Evolutionary conservation across 768 basidiomycete genomes (phyloP).

Genomic region (Boletus reticuloceps): DNA sequence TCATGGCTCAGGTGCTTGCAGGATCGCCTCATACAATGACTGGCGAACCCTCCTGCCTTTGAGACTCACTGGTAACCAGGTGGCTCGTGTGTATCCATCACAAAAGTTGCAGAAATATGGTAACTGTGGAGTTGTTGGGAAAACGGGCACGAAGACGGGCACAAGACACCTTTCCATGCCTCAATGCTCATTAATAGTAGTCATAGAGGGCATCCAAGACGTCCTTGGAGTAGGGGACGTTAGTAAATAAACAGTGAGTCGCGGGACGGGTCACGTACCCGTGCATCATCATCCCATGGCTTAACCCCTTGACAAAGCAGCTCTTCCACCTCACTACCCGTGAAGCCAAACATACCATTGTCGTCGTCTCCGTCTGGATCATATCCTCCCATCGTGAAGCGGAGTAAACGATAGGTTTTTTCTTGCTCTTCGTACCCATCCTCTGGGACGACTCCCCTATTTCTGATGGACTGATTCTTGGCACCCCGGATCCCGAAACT

Average conservation of each 20-base stretch:
- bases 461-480: no score
- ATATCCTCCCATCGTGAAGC: not conserved
- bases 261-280: conserved; percentile 23
- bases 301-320: conserved; percentile 40
- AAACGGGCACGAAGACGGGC: no score
- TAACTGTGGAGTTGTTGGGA: no score
- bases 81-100: no score
- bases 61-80: no score
- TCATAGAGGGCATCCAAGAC: conserved; percentile 8
- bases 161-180: no score
- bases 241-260: not conserved
- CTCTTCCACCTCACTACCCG: conserved; percentile 33
- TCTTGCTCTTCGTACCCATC: not conserved
- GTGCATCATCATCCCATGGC: conserved; percentile 45
- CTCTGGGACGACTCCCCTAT: not conserved
- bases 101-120: no score
- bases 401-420: not conserved
- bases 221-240: conserved; percentile 10
- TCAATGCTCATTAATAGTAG: not conserved
- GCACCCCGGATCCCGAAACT: not conserved
- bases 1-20: no score
- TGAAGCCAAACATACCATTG: conserved; percentile 25
- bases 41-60: no score
- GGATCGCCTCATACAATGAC: no score
- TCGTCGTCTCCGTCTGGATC: not conserved